Evolutionary conservation across 345 rosid species (phyloP).

Genomic region (Acer saccharum): DNA sequence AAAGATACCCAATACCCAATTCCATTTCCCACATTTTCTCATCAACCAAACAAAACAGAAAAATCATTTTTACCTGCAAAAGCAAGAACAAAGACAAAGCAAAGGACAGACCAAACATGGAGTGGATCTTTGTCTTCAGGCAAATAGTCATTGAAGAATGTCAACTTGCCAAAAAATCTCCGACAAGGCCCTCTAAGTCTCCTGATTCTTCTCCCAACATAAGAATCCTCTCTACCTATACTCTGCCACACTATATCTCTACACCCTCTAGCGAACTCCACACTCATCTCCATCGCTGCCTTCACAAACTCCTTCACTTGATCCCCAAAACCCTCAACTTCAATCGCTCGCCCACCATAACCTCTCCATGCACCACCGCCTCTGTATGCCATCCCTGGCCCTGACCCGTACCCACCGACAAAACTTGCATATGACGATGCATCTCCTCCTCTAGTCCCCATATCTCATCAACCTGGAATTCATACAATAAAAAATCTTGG

Average conservation of each 20-base stretch:
- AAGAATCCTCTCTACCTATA: constrained; percentile 55
- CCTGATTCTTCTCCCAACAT: constrained; percentile 38
- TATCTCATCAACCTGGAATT: not conserved
- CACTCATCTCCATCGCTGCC: constrained; percentile 60
- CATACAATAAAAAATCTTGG: not conserved
- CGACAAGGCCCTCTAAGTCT: constrained; percentile 35
- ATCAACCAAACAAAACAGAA: not conserved
- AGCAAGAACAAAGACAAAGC: constrained; percentile 51
- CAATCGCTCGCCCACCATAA: constrained; percentile 15
- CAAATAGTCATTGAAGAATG: constrained; percentile 43
- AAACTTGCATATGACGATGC: not conserved
- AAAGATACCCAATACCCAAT: not conserved
- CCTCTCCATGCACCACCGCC: not conserved
- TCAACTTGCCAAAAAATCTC: constrained; percentile 34
- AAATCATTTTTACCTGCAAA: constrained; percentile 45
- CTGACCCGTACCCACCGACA: not conserved
- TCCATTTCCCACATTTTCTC: not conserved
- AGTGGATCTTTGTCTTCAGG: constrained; percentile 74
- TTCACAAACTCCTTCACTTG: constrained; percentile 52
- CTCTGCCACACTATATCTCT: constrained; percentile 62
- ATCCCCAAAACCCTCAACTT: constrained; percentile 33
- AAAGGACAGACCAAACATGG: constrained; percentile 58
- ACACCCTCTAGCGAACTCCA: constrained; percentile 62
- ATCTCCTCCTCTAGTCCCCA: constrained; percentile 9
- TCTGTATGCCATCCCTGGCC: not conserved